These are phyloP conservation scores for Planoprotostelium fungivorum DNA, from an alignment of 78 protist species.

Conservation along the genomic window DNA sequence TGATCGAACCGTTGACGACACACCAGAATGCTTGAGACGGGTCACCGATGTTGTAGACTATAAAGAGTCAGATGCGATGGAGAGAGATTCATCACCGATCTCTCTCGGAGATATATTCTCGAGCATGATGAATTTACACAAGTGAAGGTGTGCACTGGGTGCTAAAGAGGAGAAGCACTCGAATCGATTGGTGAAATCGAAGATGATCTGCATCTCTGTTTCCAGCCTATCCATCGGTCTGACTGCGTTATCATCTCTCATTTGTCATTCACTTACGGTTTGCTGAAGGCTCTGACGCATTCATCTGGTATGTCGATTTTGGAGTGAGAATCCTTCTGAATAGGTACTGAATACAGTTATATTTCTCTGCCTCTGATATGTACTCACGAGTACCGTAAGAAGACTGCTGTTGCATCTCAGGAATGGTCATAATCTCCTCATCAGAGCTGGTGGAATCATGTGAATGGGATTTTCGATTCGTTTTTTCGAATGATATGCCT, in stretches of 20 bases:
- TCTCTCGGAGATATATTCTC: neutral
- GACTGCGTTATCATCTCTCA: neutral
- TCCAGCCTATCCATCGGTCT: neutral
- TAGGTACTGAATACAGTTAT: no score
- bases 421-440: no score
- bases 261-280: neutral
- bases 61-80: neutral
- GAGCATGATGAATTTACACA: neutral
- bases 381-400: no score
- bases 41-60: neutral
- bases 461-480: no score
- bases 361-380: no score
- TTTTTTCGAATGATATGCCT: no score
- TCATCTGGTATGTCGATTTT: neutral
- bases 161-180: neutral
- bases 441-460: no score
- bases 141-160: neutral
- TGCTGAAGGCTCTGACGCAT: neutral
- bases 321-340: no score
- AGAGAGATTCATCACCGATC: neutral
- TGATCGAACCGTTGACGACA: neutral
- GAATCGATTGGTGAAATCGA: neutral
- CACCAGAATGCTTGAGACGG: neutral
- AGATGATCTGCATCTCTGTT: neutral
- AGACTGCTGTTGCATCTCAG: no score